Evolutionary conservation across 352 stramenopile genomes (phyloP), one percentile per base, ranked within the genome.

Genomic region (Thalassiosira livingstoniorum): DNA sequence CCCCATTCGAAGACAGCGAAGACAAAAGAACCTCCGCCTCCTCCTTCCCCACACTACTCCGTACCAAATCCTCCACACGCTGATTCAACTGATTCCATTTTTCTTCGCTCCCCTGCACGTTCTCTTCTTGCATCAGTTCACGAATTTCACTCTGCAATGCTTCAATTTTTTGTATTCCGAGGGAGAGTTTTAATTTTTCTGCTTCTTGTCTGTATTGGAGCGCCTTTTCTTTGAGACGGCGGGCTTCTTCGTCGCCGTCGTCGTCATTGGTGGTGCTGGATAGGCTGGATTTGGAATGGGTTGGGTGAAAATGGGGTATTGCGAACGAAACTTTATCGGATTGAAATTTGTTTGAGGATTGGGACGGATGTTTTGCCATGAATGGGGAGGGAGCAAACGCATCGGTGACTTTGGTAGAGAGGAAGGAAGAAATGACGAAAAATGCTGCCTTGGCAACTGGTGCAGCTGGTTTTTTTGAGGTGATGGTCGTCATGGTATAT

Each of bases 151-250:
- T 35, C 25, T 75, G 42, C 18, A 84, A 23, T 0, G 66, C 51
- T 4, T 84, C 76, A 47, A 84, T 84, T 35, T 69, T 79, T 61
- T 69, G 55, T 21, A 84, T 21, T 15, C 72, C 68, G 2, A 84
- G 65, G 0, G 63, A 45, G 21, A 84, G 43, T 29, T 63, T 39
- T 23, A 84, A 21, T 25, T 79, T 75, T 45, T 84, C 69, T 0
- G 76, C 76, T 15, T 84, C 76, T 11, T 66, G 54, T 2, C 76
- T 39, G 34, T 79, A 84, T 47, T 71, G 37, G 3, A 51, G 23
- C 51, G 76, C 76, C 45, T 84, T 84, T 27, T 84, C 37, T 71
- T 70, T 67, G 3, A 84, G 63, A 35, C 45, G 64, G n/a, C 55
- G 15, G 15, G 75, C 57, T 27, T 75, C 73, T 4, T 78, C 11